Evolutionary conservation across 2,329 filamentous ascomycete species (phyloP).

Genomic region (Madurella mycetomatis): DNA sequence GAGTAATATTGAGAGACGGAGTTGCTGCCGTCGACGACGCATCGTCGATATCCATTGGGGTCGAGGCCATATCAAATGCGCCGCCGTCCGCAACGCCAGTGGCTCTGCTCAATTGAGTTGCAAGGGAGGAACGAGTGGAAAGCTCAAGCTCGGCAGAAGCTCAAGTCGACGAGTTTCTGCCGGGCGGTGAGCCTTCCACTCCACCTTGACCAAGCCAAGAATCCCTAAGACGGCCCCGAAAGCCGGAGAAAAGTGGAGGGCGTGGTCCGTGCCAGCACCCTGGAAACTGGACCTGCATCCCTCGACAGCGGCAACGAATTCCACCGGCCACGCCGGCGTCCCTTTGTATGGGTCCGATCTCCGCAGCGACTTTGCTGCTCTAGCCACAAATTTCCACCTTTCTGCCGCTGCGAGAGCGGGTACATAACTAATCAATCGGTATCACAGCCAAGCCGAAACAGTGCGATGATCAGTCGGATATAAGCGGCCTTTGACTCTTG

Average conservation of each 20-base stretch:
- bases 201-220: no score
- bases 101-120: not conserved
- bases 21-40: slow-evolving; percentile 38
- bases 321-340: not conserved
- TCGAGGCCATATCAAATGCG: slow-evolving; percentile 42
- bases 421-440: not conserved
- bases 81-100: slow-evolving; percentile 1
- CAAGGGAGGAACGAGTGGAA: not conserved
- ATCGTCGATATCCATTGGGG: slow-evolving; percentile 54
- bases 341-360: slow-evolving; percentile 5
- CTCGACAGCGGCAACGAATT: not conserved
- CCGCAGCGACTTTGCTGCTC: not conserved
- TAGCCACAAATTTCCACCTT: not conserved
- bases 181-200: slow-evolving; percentile 14
- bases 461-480: slow-evolving; percentile 14
- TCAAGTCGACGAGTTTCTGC: slow-evolving; percentile 16
- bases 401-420: slow-evolving; percentile 4
- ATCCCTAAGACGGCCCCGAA: slow-evolving; percentile 3
- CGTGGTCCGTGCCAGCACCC: not conserved
- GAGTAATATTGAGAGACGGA: slow-evolving; percentile 46
- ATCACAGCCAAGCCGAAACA: slow-evolving; percentile 7
- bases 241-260: slow-evolving; percentile 7
- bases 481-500: slow-evolving; percentile 15
- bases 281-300: slow-evolving; percentile 1
- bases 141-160: not conserved